phyloP scores from a whole-genome alignment of 2,329 filamentous ascomycete genomes.

The Penicillium sp. region DNA sequence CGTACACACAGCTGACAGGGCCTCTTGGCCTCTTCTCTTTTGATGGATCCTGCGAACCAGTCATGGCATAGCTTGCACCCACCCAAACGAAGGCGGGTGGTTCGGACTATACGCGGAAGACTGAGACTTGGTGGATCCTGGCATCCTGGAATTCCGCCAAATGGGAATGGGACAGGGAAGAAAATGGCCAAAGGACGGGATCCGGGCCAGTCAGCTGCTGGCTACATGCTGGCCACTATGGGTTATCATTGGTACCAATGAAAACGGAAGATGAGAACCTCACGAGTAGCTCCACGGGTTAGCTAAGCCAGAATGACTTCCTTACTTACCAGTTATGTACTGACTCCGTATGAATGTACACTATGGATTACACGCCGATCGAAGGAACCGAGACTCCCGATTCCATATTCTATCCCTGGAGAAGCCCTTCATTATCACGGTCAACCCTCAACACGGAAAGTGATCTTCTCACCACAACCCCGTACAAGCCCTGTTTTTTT shows the following conservation, averaged over 20 bases:
- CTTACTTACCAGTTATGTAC: constrained; percentile 8
- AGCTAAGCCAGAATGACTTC: constrained; percentile 1
- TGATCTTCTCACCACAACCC: constrained; percentile 11
- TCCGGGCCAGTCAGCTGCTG: constrained; percentile 5
- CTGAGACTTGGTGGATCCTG: constrained; percentile 18
- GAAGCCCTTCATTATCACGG: constrained; percentile 6
- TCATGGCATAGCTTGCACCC: not conserved
- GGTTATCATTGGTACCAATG: not conserved
- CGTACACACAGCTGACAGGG: not conserved
- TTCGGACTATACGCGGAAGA: constrained; percentile 22
- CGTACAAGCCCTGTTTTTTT: constrained; percentile 2
- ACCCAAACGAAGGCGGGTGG: constrained; percentile 12
- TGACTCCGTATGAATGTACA: not conserved
- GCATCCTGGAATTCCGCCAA: constrained; percentile 19
- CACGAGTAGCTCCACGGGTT: not conserved
- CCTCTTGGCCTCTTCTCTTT: not conserved
- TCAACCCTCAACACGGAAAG: constrained; percentile 11
- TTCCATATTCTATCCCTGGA: constrained; percentile 14
- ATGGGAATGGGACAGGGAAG: not conserved
- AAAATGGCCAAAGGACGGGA: constrained; percentile 3
- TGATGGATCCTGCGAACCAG: constrained; percentile 1
- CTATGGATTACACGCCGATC: constrained; percentile 13
- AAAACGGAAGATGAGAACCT: not conserved
- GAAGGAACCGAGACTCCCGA: constrained; percentile 6
- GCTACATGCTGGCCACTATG: not conserved